These are phyloP conservation scores for Arthrinium phaeospermum DNA, from an alignment of 2,329 filamentous ascomycete genomes.

Conservation along the genomic window DNA sequence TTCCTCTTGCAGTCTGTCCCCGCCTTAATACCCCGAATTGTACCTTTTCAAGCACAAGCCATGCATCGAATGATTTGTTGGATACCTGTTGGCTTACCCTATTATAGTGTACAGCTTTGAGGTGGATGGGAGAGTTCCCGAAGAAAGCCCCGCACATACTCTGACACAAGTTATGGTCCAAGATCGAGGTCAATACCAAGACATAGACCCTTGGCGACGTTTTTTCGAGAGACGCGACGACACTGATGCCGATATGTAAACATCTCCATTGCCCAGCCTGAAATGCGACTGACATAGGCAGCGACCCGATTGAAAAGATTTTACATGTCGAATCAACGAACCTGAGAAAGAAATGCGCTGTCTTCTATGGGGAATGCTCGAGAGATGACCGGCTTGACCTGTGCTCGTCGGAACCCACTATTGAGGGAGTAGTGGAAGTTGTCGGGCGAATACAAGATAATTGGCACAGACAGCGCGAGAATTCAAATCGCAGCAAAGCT, in stretches of 20 bases:
- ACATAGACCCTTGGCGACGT: background rate
- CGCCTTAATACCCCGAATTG: accelerated
- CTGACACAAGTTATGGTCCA: background rate
- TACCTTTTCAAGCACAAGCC: too few relatives aligned
- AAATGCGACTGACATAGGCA: background rate
- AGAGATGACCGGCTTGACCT: background rate
- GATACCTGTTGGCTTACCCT: background rate
- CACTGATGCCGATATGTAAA: background rate
- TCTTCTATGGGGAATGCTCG: background rate
- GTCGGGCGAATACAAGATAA: background rate
- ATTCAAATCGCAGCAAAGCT: background rate
- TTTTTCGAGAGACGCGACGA: background rate
- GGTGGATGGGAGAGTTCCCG: background rate
- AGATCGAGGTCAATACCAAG: background rate
- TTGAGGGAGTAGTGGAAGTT: background rate
- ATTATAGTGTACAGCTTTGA: background rate
- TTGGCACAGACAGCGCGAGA: background rate
- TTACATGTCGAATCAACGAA: background rate
- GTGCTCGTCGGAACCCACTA: background rate
- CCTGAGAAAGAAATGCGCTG: background rate
- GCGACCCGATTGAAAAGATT: background rate
- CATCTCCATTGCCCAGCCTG: background rate
- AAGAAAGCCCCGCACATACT: background rate
- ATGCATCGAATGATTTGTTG: too few relatives aligned
- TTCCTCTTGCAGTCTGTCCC: too few relatives aligned